Evolutionary conservation across 495 filamentous ascomycete genomes (phyloP).

Genomic region (Penicillium psychrofluorescens): DNA sequence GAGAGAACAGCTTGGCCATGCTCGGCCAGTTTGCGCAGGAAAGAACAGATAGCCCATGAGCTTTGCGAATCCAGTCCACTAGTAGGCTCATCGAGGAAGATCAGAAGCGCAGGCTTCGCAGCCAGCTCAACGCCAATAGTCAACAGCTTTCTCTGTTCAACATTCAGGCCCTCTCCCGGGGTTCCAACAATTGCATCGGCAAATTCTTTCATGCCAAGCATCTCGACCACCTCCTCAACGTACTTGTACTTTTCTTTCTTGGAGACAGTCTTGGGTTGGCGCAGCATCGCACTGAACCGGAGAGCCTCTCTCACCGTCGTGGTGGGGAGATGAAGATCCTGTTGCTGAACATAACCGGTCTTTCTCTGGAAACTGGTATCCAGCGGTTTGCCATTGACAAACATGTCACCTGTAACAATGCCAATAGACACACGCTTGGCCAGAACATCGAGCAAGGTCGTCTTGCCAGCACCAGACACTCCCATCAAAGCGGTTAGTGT

Average conservation of each 20-base stretch:
- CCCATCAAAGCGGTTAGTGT: conserved; percentile 64
- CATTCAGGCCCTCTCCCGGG: conserved; percentile 63
- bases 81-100: conserved; percentile 94
- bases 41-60: conserved; percentile 73
- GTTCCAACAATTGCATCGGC: conserved; percentile 37
- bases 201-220: conserved; percentile 44
- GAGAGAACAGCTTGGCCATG: conserved; percentile 84
- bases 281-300: conserved; percentile 74
- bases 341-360: conserved; percentile 90
- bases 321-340: conserved; percentile 79
- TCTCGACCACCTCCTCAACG: conserved; percentile 45
- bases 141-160: conserved; percentile 83
- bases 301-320: conserved; percentile 79
- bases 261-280: conserved; percentile 57
- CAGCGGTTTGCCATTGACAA: conserved; percentile 45
- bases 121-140: conserved; percentile 91
- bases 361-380: conserved; percentile 82
- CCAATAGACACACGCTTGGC: conserved; percentile 48
- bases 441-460: conserved; percentile 56
- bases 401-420: conserved; percentile 46
- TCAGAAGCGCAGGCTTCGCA: conserved; percentile 79
- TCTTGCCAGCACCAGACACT: conserved; percentile 58
- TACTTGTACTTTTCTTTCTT: conserved; percentile 41
- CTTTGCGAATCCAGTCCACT: conserved; percentile 82
- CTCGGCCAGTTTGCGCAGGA: conserved; percentile 81